phyloP scores from a whole-genome alignment of 805 yeast genomes.

The Lachancea nothofagi region DNA sequence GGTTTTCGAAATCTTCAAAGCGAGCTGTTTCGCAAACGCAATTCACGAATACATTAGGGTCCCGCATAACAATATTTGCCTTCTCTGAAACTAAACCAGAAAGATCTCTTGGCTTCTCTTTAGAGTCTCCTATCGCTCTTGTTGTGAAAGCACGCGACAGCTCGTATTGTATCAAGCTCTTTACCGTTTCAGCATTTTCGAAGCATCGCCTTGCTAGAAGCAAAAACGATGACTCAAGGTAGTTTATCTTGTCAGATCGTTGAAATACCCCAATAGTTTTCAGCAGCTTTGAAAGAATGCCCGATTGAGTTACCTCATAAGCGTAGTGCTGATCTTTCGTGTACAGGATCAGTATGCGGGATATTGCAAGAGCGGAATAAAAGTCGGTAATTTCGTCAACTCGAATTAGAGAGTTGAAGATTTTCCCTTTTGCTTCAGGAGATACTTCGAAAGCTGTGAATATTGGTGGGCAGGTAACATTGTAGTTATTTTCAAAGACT shows the following conservation, averaged over 20 bases:
- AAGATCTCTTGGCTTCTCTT: slow-evolving; percentile 40
- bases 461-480: slow-evolving; percentile 13
- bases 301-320: slow-evolving; percentile 40
- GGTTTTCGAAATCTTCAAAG: slow-evolving; percentile 42
- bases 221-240: slow-evolving; percentile 45
- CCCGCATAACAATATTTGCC: slow-evolving; percentile 41
- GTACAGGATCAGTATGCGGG: slow-evolving; percentile 51
- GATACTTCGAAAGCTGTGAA: slow-evolving; percentile 24
- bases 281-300: slow-evolving; percentile 44
- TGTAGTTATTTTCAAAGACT: slow-evolving; percentile 15
- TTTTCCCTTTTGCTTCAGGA: slow-evolving; percentile 19
- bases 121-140: slow-evolving; percentile 29
- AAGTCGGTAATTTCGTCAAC: slow-evolving; percentile 39
- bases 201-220: slow-evolving; percentile 61
- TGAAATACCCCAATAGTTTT: slow-evolving; percentile 36
- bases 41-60: slow-evolving; percentile 46
- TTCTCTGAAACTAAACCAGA: slow-evolving; percentile 45
- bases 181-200: slow-evolving; percentile 52
- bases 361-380: slow-evolving; percentile 46
- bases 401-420: slow-evolving; percentile 43
- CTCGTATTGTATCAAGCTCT: slow-evolving; percentile 46
- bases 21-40: slow-evolving; percentile 39
- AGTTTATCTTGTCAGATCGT: slow-evolving; percentile 35
- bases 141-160: slow-evolving; percentile 40
- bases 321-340: slow-evolving; percentile 42